These are phyloP conservation scores for Yamadazyma membranifaciens DNA, from an alignment of 1,139 yeast genomes.

Conservation along the genomic window DNA sequence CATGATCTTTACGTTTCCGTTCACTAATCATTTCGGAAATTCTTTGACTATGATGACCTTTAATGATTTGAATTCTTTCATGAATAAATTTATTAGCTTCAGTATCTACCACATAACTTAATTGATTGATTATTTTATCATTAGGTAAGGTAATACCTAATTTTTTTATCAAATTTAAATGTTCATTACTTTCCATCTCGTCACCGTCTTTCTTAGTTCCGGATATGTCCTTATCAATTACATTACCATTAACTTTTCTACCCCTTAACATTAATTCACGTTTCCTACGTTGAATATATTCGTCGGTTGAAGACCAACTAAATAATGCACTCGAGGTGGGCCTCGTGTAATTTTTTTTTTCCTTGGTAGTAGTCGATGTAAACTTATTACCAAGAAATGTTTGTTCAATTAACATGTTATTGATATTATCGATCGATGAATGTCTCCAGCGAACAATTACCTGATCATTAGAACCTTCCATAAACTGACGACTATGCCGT, in stretches of 20 bases:
- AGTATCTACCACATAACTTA: conserved; percentile 30
- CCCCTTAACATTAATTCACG: conserved; percentile 21
- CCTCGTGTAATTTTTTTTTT: conserved; percentile 9
- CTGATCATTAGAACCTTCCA: conserved; percentile 17
- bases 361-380: conserved; percentile 14
- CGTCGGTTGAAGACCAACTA: conserved; percentile 46
- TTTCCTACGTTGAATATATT: conserved; percentile 35
- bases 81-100: conserved; percentile 42
- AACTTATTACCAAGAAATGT: conserved; percentile 21
- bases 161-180: conserved; percentile 6
- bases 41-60: conserved; percentile 39
- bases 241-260: conserved; percentile 4
- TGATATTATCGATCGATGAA: conserved; percentile 29
- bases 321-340: conserved; percentile 36
- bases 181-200: conserved; percentile 6
- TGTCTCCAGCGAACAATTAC: conserved; percentile 34
- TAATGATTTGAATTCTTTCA: conserved; percentile 37
- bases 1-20: conserved; percentile 42
- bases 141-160: conserved; percentile 15
- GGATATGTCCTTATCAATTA: not conserved
- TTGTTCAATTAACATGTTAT: conserved; percentile 26
- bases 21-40: conserved; percentile 40
- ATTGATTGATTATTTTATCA: conserved; percentile 23
- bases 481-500: conserved; percentile 35
- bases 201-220: conserved; percentile 4